A percentile compares a stretch with the other conserved stretches of the same genome.
These are phyloP conservation scores for Monilinia laxa DNA, from an alignment of 2,329 filamentous ascomycete genomes.

Conservation along the genomic window DNA sequence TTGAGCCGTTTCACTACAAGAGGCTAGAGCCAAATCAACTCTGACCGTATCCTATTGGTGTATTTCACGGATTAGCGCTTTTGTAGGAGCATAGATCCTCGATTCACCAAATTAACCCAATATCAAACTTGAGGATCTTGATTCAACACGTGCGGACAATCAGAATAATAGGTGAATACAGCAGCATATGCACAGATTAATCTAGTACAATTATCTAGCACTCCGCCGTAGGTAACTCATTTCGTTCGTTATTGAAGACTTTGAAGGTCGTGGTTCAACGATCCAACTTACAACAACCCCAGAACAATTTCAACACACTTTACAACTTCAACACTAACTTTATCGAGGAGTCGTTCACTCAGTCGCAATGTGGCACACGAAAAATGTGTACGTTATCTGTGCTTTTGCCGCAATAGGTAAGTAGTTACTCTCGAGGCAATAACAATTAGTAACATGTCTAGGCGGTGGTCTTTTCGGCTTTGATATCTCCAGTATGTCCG, in stretches of 20 bases:
- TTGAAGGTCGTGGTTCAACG: background rate
- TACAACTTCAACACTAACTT: background rate
- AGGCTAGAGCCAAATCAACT: conserved; percentile 2
- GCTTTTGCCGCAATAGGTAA: conserved; percentile 60
- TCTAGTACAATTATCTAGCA: background rate
- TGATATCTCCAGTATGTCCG: conserved; percentile 74
- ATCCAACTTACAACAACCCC: background rate
- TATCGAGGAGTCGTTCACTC: conserved; percentile 19
- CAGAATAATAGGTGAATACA: conserved; percentile 8
- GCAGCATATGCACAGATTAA: background rate
- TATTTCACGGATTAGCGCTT: background rate
- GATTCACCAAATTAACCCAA: conserved; percentile 18
- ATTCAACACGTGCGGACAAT: conserved; percentile 7
- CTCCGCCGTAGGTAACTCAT: background rate
- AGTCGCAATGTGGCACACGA: conserved; percentile 39
- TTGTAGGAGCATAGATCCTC: conserved; percentile 1
- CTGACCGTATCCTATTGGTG: background rate
- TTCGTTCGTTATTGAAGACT: background rate
- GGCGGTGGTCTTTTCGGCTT: conserved; percentile 74
- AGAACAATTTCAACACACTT: background rate
- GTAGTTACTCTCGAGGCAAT: conserved; percentile 27
- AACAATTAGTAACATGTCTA: conserved; percentile 9
- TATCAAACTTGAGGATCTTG: conserved; percentile 4
- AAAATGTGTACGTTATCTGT: conserved; percentile 60
- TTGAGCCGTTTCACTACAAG: background rate